Percentiles rank a stretch among this genome's conserved stretches.
These are phyloP conservation scores for Penicillium coprophilum DNA, from an alignment of 495 filamentous ascomycete species.

Conservation along the genomic window DNA sequence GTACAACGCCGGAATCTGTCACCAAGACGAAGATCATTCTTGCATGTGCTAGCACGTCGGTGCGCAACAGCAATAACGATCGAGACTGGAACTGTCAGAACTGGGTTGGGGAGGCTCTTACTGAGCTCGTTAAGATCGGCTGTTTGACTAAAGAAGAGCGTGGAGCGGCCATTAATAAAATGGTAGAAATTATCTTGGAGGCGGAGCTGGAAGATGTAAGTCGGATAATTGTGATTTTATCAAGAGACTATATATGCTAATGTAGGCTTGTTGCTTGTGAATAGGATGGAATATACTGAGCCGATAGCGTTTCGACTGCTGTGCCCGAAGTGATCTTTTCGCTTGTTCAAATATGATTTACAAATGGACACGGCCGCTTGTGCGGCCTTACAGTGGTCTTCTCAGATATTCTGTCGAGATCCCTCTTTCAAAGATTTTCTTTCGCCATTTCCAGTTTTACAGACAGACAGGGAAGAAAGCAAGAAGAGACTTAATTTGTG, in stretches of 20 bases:
- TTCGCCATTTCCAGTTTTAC: too few species aligned
- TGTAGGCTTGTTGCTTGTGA: neutral
- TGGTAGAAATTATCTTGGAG: constrained; percentile 34
- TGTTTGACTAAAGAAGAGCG: constrained; percentile 22
- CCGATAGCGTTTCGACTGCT: too few species aligned
- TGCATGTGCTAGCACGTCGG: constrained; percentile 22
- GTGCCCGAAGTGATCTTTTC: too few species aligned
- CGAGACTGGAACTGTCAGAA: constrained; percentile 41
- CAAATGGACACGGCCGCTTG: too few species aligned
- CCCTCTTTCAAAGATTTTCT: too few species aligned
- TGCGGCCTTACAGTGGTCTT: too few species aligned
- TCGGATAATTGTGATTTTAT: neutral
- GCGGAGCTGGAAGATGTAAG: constrained; percentile 19
- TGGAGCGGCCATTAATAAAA: constrained; percentile 23
- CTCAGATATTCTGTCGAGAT: too few species aligned
- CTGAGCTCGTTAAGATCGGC: constrained; percentile 25
- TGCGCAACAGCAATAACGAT: constrained; percentile 26
- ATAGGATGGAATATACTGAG: neutral
- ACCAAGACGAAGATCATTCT: constrained; percentile 21
- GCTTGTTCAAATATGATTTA: too few species aligned
- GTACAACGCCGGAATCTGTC: constrained; percentile 18
- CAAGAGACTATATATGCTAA: neutral
- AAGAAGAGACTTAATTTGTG: too few species aligned
- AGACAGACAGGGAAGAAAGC: too few species aligned
- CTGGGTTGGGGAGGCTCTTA: constrained; percentile 35